Conservation (phyloP, 78 protist genomes). For the Dictyostelium discoideum region dicty_2.7 NC_007089.4:613001-613500, state of each 20-base stretch:
- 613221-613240: not conserved
- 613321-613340: not conserved
- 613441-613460: too few relatives aligned
- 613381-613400: not conserved
- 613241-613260: too few relatives aligned
- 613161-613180: not conserved
- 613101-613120: not conserved
- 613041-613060: not conserved
- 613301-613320: not conserved
- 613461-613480: not conserved
- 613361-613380: not conserved
- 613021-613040: too few relatives aligned
- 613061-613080: too few relatives aligned
- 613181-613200: not conserved
- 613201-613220: not conserved
- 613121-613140: not conserved
- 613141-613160: not conserved
- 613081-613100: too few relatives aligned
- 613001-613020: too few relatives aligned
- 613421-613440: not conserved
- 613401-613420: not conserved
- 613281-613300: not conserved
- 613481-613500: not conserved
- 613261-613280: not conserved
- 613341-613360: not conserved